phyloP scores from a whole-genome alignment of 768 basidiomycete species.

The Leccinum uliginosum region DNA sequence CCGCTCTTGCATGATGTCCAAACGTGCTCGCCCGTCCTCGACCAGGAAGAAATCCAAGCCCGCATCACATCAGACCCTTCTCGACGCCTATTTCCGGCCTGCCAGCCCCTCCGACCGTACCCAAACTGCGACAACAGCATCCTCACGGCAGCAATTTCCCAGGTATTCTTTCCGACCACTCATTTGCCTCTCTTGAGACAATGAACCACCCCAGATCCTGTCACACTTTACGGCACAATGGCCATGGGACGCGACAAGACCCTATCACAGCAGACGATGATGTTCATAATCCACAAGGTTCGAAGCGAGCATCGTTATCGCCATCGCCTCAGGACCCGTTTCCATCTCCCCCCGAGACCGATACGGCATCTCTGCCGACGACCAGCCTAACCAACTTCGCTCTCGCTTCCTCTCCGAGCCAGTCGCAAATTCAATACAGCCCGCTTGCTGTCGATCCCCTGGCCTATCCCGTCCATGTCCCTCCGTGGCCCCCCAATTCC shows the following conservation, averaged over 20 bases:
- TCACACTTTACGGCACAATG: slow-evolving; percentile 17
- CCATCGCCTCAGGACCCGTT: slow-evolving; percentile 14
- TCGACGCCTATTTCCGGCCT: slow-evolving; percentile 27
- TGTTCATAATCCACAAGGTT: slow-evolving; percentile 4
- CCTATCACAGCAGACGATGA: slow-evolving; percentile 22
- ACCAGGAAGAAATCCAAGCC: slow-evolving; percentile 22
- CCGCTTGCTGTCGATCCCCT: slow-evolving; percentile 44
- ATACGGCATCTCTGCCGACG: slow-evolving; percentile 8
- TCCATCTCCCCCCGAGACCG: slow-evolving; percentile 9
- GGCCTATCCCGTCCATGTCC: slow-evolving; percentile 38
- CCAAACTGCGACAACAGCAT: slow-evolving; percentile 1
- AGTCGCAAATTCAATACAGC: slow-evolving; percentile 26
- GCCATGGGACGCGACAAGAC: slow-evolving; percentile 23
- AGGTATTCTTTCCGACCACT: slow-evolving; percentile 14
- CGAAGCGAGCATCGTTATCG: slow-evolving; percentile 1
- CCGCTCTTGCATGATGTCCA: slow-evolving; percentile 21
- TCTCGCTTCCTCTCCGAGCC: slow-evolving; percentile 22
- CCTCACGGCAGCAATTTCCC: slow-evolving; percentile 16
- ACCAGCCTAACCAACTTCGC: slow-evolving; percentile 2
- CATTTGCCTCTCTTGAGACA: slow-evolving; percentile 11
- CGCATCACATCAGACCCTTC: slow-evolving; percentile 14
- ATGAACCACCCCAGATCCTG: background rate
- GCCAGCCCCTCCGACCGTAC: slow-evolving; percentile 7
- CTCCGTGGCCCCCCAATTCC: slow-evolving; percentile 37
- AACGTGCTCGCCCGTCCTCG: slow-evolving; percentile 5